phyloP scores from a whole-genome alignment of 2,329 filamentous ascomycete genomes.

The Aureobasidium sp. region DNA sequence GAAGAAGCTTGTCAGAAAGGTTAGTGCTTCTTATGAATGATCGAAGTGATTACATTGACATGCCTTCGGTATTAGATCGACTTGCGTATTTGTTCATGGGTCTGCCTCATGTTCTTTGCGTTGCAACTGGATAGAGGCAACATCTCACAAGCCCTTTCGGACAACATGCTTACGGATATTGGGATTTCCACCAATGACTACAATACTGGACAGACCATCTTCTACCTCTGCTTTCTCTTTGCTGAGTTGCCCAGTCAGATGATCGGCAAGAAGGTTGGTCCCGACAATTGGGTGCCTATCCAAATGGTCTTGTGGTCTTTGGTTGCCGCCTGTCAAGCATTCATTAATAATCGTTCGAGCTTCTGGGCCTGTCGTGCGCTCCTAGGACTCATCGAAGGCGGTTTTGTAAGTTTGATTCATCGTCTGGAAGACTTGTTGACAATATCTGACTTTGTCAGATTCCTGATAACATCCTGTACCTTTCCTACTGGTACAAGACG shows the following conservation, averaged over 20 bases:
- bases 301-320: constrained; percentile 24
- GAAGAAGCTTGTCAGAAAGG: constrained; percentile 45
- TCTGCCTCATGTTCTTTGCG: constrained; percentile 47
- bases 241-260: constrained; percentile 29
- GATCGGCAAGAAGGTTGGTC: constrained; percentile 19
- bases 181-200: constrained; percentile 39
- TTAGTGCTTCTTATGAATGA: constrained; percentile 20
- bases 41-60: constrained; percentile 25
- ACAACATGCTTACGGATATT: constrained; percentile 51
- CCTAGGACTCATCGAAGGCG: constrained; percentile 36
- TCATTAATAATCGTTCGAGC: constrained; percentile 25
- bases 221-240: constrained; percentile 32
- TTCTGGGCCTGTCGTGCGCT: constrained; percentile 37
- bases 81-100: constrained; percentile 41
- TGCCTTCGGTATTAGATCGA: constrained; percentile 35
- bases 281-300: constrained; percentile 20
- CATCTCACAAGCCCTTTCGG: constrained; percentile 45
- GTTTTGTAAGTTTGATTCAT: constrained; percentile 29
- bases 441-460: constrained; percentile 27
- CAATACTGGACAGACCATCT: constrained; percentile 35
- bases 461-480: constrained; percentile 55
- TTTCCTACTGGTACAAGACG: constrained; percentile 69
- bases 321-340: constrained; percentile 20
- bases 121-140: constrained; percentile 49
- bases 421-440: too few relatives aligned